Base-by-base conservation (phyloP, 2,329 filamentous ascomycete genomes). In the Alternaria ethzedia region DNA sequence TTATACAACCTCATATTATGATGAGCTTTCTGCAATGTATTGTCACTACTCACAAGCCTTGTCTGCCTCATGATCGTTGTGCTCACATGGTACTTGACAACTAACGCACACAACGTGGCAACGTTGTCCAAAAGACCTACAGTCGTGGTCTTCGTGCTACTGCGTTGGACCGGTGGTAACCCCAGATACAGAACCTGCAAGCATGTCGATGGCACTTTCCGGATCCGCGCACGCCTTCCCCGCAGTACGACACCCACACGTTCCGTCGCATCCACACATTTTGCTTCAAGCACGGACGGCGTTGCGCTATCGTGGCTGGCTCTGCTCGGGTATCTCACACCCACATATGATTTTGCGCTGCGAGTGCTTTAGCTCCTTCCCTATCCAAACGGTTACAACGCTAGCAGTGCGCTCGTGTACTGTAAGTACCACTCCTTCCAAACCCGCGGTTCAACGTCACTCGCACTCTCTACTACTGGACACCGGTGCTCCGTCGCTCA, bases 401-500 rank as follows among this genome's bases (percentile, higher is more conserved):
- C 11, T 30, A 32, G 12, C 43, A 28, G 26, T 15, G 45, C 26
- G 21, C 28, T 36, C 23, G 52, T 26, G 52, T 44, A 41, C 36
- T 41, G 15, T 17, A 15, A 20, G 51, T 25, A 52, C 13, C 20
- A n/a, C 49, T 23, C 23, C 25, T 41, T n/a, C 32, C 25, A 51
- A 52, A 13, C 23, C 23, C 32, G 23, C 20, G 15, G 55, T 28
- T 28, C 30, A 15, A 60, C 58, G 58, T 56, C 58, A 41, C 44
- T 52, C 20, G 57, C 52, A 45, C 44, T 7, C 45, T 41, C 46
- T 12, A 10, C 26, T 20, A 30, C 46, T 56, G 36, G 32, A 43
- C 32, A 44, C 44, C 32, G 12, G 51, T 62, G 28, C 54, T 54
- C 57, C 55, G 64, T 69, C 59, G 46, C 63, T 63, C 57, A 62